Percentiles rank a stretch among this genome's conserved stretches.
Evolutionary conservation across 1,139 yeast genomes (phyloP).

Genomic region (Arxiozyma heterogenica): DNA sequence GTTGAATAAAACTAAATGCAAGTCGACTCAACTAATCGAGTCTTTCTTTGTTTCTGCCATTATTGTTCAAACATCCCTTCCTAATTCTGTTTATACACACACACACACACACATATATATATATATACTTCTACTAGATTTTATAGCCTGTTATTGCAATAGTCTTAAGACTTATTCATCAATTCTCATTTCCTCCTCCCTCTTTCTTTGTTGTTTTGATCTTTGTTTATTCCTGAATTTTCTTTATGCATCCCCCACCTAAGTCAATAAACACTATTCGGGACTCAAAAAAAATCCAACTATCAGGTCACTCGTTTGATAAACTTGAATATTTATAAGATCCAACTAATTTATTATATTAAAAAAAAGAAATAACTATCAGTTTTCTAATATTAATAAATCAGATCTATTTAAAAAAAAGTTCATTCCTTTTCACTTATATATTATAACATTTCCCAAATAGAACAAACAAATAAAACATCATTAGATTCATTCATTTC

Average conservation of each 20-base stretch:
- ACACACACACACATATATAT: not conserved
- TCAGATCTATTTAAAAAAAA: not conserved
- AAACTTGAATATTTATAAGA: too few species aligned
- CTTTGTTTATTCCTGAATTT: not conserved
- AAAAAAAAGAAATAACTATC: not conserved
- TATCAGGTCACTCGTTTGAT: conserved; percentile 5
- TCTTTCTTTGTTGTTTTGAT: not conserved
- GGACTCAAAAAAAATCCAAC: conserved; percentile 3
- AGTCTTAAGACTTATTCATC: not conserved
- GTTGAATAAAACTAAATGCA: not conserved
- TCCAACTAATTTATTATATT: not conserved
- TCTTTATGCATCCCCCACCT: not conserved
- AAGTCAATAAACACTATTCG: not conserved
- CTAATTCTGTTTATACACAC: too few species aligned
- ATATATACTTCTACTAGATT: not conserved
- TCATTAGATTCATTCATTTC: not conserved
- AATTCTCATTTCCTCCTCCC: too few species aligned
- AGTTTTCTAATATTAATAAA: not conserved
- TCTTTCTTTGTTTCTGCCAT: not conserved
- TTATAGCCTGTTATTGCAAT: not conserved
- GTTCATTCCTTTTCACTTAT: not conserved
- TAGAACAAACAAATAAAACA: too few species aligned
- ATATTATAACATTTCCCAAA: too few species aligned
- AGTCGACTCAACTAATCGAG: not conserved
- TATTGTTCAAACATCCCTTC: not conserved